phyloP scores from a whole-genome alignment of 116 monocot species.

The Zostera marina region DNA sequence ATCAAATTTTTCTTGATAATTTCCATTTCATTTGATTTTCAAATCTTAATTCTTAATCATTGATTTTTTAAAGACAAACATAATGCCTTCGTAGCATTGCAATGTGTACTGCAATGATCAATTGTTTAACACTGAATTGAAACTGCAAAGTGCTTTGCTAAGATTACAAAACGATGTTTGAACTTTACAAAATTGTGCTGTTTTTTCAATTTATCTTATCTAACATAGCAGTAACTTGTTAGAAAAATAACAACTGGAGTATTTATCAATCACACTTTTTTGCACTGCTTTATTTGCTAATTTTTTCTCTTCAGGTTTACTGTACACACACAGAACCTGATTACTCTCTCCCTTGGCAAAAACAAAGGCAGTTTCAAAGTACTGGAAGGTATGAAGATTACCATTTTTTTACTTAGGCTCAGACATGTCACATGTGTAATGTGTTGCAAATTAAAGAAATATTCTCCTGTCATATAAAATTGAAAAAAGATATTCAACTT shows the following conservation, averaged over 20 bases:
- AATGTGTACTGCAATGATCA: neutral
- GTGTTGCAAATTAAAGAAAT: too few relatives aligned
- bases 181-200: neutral
- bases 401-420: too few relatives aligned
- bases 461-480: too few relatives aligned
- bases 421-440: too few relatives aligned
- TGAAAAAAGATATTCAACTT: too few relatives aligned
- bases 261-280: neutral
- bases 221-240: neutral
- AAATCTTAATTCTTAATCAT: neutral
- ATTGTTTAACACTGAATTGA: neutral
- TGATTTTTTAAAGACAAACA: neutral
- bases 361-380: conserved; percentile 57
- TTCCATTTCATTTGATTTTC: too few relatives aligned
- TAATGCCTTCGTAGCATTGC: neutral
- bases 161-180: too few relatives aligned
- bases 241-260: neutral
- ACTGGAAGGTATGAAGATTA: conserved; percentile 15
- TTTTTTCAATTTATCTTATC: neutral
- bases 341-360: conserved; percentile 98
- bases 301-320: conserved; percentile 37
- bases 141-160: too few relatives aligned
- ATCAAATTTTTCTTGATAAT: too few relatives aligned
- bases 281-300: conserved; percentile 22
- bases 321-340: conserved; percentile 87